Percentiles rank a stretch among this genome's conserved stretches.
phyloP scores from a whole-genome alignment of 495 filamentous ascomycete genomes.

The Aspergillus baeticus region DNA sequence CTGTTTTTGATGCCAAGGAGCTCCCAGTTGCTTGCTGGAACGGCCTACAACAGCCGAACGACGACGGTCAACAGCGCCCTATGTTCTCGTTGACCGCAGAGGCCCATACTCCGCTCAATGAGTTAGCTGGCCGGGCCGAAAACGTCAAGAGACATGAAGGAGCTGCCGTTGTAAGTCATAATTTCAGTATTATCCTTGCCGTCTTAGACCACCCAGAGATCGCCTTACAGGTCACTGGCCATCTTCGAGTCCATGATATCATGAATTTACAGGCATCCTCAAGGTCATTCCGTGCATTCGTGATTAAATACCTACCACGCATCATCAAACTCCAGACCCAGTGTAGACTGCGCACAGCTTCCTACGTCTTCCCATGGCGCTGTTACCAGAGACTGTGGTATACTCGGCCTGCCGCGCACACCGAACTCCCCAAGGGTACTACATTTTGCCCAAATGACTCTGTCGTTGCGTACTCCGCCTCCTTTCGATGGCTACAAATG shows the following conservation, averaged over 20 bases:
- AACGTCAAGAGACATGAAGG: background rate
- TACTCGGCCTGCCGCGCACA: constrained; percentile 34
- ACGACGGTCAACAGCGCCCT: too few relatives aligned
- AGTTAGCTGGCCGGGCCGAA: background rate
- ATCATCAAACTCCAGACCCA: constrained; percentile 40
- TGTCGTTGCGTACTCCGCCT: constrained; percentile 35
- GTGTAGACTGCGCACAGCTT: constrained; percentile 42
- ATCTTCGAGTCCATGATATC: constrained; percentile 49
- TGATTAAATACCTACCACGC: constrained; percentile 42
- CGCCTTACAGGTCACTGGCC: constrained; percentile 45
- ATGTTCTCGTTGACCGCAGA: too few relatives aligned
- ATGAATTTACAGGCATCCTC: constrained; percentile 57
- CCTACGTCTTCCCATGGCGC: constrained; percentile 43
- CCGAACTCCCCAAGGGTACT: constrained; percentile 6
- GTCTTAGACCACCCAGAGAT: constrained; percentile 50
- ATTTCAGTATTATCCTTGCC: constrained; percentile 50
- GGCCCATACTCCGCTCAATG: too few relatives aligned
- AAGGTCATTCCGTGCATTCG: constrained; percentile 51
- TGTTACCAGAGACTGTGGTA: constrained; percentile 53
- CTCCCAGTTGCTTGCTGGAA: too few relatives aligned
- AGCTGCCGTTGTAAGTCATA: too few relatives aligned
- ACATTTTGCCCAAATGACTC: background rate
- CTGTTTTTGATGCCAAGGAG: too few relatives aligned
- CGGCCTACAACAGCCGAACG: too few relatives aligned
- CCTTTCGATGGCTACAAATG: constrained; percentile 54